Base-by-base conservation (phyloP, 2,329 filamentous ascomycete species). In the Ophiostoma fasciatum region DNA sequence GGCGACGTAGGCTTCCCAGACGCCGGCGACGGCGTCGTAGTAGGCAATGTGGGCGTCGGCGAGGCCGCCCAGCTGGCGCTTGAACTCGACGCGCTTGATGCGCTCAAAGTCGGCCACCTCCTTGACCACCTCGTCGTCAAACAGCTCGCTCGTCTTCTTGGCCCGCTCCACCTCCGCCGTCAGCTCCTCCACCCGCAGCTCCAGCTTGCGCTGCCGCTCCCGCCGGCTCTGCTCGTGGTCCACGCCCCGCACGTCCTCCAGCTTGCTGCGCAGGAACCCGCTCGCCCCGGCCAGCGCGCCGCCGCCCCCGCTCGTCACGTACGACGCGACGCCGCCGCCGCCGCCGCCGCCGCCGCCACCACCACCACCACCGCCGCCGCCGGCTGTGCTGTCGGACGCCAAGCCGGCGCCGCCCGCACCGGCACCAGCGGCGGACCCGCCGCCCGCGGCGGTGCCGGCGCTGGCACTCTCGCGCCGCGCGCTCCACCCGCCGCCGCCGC, bases 221-320 rank as follows among this genome's bases (percentile, higher is more conserved):
- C 87, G 74, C 2, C 87, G 77, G 12, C 80, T 77, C 50, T 92
- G 83, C 55, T 96, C 90, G 58, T 96, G 90, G 57, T 98, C 90
- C 4, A 98, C 87, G 12, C 90, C 90, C 14, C 90, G 78, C 44
- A 94, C 87, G 52, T 98, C 90, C 58, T 98, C 90, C 50, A 98
- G 80, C 59, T 96, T 96, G 54, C 80, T 78, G 30, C 87, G 80
- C 46, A 98, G 71, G 62, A 94, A 96, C 4, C 82, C 78, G 11
- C 78, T 82, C 0, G 85, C 81, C 1, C 85, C 85, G 6, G 77
- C 75, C 45, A 82, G 64, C 15, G 45, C 40, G 1, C 39, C 23
- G 11, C 27, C 33, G n/a, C 21, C 36, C 25, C 33, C 36, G 18
- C 32, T 35, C 2, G 31, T 30, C 17, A 43, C 37, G 31, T 43